Evolutionary conservation across 2,329 filamentous ascomycete species (phyloP), one percentile per base, ranked within the genome.

Genomic region (Aspergillus puulaauensis): DNA sequence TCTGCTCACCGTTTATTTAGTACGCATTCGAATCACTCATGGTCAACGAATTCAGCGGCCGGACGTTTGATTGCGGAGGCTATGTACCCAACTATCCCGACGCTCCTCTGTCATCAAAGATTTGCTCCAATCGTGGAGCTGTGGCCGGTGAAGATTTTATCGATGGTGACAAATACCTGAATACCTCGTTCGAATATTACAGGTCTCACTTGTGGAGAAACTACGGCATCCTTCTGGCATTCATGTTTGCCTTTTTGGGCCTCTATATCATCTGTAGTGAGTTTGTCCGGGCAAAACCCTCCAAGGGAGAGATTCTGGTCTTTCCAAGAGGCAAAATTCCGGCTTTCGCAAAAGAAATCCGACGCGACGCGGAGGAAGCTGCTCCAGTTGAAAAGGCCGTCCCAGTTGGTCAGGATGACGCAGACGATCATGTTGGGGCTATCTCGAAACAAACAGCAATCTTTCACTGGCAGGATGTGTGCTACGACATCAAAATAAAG

Each of bases 381-480:
- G 50, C 61, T 4, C 57, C 63, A 6, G 55, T 63, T 3, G 69
- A 72, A 47, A 73, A 75, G 48, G 83, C n/a, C 4, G 12, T 85
- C 62, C 81, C 90, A 63, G 84, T 93, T 1, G 90, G 86, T 74
- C 27, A 31, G 27, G 93, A 86, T 87, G 74, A 84, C 79, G 63
- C 89, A 90, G 75, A 92, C 90, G 79, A 80, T 79, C 31, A 85
- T 89, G 68, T 77, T 78, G n/a, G 83, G 87, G 24, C 84, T 84
- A 58, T 89, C 93, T 66, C 79, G 93, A 62, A 86, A 93, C 70
- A 82, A 91, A 66, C 90, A 91, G 31, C 74, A 1, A 85, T 92
- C 56, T 95, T 96, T 78, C 89, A 91, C 68, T 96, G 91, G 91
- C 83, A 87, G 61, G 82, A 93, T 66, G 87, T 96, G 1, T 91